Conservation (phyloP, 1,284 basidiomycete species). For the Ceratobasidium sp. region DNA sequence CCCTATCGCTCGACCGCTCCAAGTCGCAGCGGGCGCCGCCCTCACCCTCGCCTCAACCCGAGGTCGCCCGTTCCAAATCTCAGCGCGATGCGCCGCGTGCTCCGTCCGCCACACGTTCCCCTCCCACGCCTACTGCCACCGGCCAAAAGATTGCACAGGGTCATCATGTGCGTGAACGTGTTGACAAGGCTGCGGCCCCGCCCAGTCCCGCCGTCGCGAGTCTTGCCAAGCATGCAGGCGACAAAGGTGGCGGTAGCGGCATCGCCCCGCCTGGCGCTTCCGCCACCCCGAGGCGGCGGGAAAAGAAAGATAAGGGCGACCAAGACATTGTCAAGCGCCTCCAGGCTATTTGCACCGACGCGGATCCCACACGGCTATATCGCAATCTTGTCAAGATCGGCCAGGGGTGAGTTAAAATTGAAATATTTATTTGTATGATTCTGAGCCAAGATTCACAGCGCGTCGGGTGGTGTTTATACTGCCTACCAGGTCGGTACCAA, state of each 20-base stretch:
- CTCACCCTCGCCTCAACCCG: neutral
- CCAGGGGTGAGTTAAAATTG: conserved; percentile 81
- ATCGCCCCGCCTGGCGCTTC: conserved; percentile 57
- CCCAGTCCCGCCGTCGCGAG: conserved; percentile 68
- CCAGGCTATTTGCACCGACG: conserved; percentile 96
- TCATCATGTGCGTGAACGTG: conserved; percentile 39
- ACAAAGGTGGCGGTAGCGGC: conserved; percentile 9
- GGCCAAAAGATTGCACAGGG: conserved; percentile 39
- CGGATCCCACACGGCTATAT: conserved; percentile 95
- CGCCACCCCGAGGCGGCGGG: conserved; percentile 84
- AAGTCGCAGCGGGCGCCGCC: neutral
- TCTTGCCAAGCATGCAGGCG: conserved; percentile 66
- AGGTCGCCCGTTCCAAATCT: neutral
- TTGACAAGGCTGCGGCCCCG: conserved; percentile 36
- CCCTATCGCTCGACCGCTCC: conserved; percentile 69
- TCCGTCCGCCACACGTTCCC: too few relatives aligned
- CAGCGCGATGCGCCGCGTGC: neutral
- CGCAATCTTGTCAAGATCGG: conserved; percentile 96
- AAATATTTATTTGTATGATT: neutral
- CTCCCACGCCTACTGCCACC: neutral
- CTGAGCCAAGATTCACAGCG: conserved; percentile 60
- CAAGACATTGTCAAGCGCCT: conserved; percentile 92
- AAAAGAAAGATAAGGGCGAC: conserved; percentile 83
- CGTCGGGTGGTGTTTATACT: conserved; percentile 98
- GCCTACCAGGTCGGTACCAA: conserved; percentile 97